Evolutionary conservation across 116 monocot species (phyloP), one percentile per base, ranked within the genome.

Genomic region (Zostera marina): DNA sequence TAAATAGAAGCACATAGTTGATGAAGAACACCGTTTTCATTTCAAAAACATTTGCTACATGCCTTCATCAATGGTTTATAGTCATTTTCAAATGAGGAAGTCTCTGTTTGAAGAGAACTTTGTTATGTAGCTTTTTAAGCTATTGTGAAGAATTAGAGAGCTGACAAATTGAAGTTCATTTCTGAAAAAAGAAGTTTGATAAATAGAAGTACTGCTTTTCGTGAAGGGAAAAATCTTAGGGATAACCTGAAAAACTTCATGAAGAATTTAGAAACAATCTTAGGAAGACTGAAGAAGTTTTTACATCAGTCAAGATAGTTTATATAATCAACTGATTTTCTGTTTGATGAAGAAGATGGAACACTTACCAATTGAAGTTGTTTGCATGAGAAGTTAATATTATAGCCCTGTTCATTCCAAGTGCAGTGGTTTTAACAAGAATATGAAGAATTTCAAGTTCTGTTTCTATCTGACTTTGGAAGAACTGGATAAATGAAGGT

Each of bases 1-100:
- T 80, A 72, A 85, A 68, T 78, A 76, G 77, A 81, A 77, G 82
- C 75, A 55, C 79, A 66, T 69, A 75, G 77, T 80, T 81, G 77
- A 63, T 74, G 81, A 76, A 78, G 84, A 66, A 51, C 62, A 63
- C 73, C 66, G 58, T 76, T 74, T 79, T 41, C 54, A 60, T 68
- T 79, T 60, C 65, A 66, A 77, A 73, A 74, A 47, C 65, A 62
- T 79, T 74, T 61, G 56, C 76, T n/a, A n/a, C n/a, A n/a, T n/a
- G n/a, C n/a, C n/a, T 73, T 74, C 67, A 48, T 81, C 74, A 62
- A 74, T 46, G 64, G 68, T 62, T 42, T 75, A 75, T 68, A 72
- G 62, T 78, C 70, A 58, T 73, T 59, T 68, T 59, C 67, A 72
- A 75, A 60, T 63, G 70, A 76, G 73, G 79, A 67, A 62, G 19